These are phyloP conservation scores for Nymphaea thermarum DNA, from an alignment of 164 flowering plant species.

Conservation along the genomic window DNA sequence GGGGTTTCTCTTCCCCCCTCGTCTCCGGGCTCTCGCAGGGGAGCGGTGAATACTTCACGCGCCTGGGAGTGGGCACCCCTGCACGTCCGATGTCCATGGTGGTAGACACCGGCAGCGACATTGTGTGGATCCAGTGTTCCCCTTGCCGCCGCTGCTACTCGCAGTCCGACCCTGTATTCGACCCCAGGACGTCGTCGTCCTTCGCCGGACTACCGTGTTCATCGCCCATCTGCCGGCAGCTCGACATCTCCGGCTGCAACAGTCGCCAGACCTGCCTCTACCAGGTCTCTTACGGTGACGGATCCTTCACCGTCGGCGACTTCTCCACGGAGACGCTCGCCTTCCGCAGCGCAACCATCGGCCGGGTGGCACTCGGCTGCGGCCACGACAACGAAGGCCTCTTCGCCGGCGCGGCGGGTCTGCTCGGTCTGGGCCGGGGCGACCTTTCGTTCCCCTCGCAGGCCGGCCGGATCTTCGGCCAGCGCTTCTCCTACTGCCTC, in stretches of 20 bases:
- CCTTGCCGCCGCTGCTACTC: constrained; percentile 82
- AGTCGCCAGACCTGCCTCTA: constrained; percentile 40
- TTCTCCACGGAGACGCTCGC: constrained; percentile 77
- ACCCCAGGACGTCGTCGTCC: constrained; percentile 51
- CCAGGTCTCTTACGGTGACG: constrained; percentile 84
- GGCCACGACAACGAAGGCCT: constrained; percentile 94
- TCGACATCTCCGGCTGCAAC: constrained; percentile 63
- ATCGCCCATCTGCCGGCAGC: constrained; percentile 47
- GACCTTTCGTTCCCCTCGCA: constrained; percentile 64
- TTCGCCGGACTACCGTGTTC: constrained; percentile 35
- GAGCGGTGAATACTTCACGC: constrained; percentile 91
- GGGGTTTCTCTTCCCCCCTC: constrained; percentile 25
- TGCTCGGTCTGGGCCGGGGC: constrained; percentile 84
- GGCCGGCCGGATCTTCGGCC: constrained; percentile 44
- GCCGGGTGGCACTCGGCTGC: constrained; percentile 67
- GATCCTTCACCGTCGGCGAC: constrained; percentile 83
- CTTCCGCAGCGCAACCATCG: constrained; percentile 41
- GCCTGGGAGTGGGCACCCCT: constrained; percentile 84
- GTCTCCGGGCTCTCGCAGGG: constrained; percentile 76
- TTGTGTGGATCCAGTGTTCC: constrained; percentile 86
- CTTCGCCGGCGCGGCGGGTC: constrained; percentile 89
- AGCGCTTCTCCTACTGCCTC: constrained; percentile 81
- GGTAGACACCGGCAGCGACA: constrained; percentile 89
- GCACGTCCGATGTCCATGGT: constrained; percentile 64
- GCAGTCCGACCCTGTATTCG: constrained; percentile 75